Percentiles rank a stretch among this genome's conserved stretches.
Evolutionary conservation across 768 basidiomycete species (phyloP).

Genomic region (Vararia minispora): DNA sequence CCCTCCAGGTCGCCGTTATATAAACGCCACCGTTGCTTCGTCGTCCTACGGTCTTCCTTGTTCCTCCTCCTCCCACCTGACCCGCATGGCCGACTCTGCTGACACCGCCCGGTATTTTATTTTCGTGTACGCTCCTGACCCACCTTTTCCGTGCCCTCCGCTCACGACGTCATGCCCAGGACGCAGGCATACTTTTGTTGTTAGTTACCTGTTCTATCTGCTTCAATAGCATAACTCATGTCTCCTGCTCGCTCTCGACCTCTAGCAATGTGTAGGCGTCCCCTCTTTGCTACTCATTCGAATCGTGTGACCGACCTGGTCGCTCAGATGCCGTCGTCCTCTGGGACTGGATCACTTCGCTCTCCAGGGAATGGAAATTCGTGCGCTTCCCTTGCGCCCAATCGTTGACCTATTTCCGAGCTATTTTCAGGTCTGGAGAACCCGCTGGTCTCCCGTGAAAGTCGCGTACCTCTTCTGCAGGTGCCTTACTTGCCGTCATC

Average conservation of each 20-base stretch:
- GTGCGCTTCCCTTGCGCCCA: slow-evolving; percentile 27
- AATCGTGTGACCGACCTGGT: background rate
- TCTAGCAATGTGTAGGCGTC: slow-evolving; percentile 45
- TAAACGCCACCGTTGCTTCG: background rate
- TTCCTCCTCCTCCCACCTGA: background rate
- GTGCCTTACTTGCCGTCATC: slow-evolving; percentile 29
- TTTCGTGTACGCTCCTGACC: slow-evolving; percentile 39
- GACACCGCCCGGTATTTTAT: slow-evolving; percentile 65
- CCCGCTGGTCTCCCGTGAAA: slow-evolving; percentile 78
- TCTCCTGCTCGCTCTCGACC: slow-evolving; percentile 17
- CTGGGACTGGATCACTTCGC: slow-evolving; percentile 79
- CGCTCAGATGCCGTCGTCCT: slow-evolving; percentile 65
- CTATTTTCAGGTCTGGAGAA: slow-evolving; percentile 61
- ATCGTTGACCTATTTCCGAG: slow-evolving; percentile 4
- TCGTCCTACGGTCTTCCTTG: background rate
- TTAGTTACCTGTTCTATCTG: slow-evolving; percentile 31
- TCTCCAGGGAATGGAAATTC: slow-evolving; percentile 69
- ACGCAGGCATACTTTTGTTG: slow-evolving; percentile 80
- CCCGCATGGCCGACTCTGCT: slow-evolving; percentile 31
- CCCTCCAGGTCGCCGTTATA: too few relatives aligned
- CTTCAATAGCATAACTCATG: slow-evolving; percentile 16
- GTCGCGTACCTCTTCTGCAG: slow-evolving; percentile 76
- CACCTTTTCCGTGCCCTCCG: background rate
- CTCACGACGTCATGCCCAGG: slow-evolving; percentile 16
- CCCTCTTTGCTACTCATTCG: slow-evolving; percentile 5